Evolutionary conservation across 805 yeast genomes (phyloP).

Genomic region (Metschnikowia proteae): DNA sequence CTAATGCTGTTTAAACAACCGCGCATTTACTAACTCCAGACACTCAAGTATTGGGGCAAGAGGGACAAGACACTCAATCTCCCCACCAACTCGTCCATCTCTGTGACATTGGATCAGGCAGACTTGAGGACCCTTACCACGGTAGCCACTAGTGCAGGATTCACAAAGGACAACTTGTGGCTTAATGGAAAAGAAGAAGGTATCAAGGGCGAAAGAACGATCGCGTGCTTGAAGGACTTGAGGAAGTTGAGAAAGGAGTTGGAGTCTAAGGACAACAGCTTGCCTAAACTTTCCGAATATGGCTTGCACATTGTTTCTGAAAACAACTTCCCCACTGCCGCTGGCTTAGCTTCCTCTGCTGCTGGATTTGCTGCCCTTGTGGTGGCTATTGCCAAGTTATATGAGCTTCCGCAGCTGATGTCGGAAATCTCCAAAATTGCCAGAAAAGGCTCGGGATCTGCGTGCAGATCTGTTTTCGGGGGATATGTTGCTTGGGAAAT

Average conservation of each 20-base stretch:
- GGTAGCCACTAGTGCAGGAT: slow-evolving; percentile 62
- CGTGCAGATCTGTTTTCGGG: slow-evolving; percentile 94
- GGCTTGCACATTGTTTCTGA: slow-evolving; percentile 81
- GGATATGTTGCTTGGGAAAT: slow-evolving; percentile 99
- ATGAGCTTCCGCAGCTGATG: slow-evolving; percentile 76
- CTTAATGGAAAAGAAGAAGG: slow-evolving; percentile 83
- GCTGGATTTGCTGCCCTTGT: slow-evolving; percentile 98
- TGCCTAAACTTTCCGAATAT: slow-evolving; percentile 62
- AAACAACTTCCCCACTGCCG: slow-evolving; percentile 98
- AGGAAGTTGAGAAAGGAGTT: slow-evolving; percentile 60
- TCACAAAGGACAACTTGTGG: slow-evolving; percentile 66
- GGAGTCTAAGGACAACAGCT: slow-evolving; percentile 50
- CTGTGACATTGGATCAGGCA: slow-evolving; percentile 87
- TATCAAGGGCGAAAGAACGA: slow-evolving; percentile 56
- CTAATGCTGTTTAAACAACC: background rate
- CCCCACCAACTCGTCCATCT: slow-evolving; percentile 94
- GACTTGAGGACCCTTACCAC: slow-evolving; percentile 91
- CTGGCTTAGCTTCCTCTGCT: slow-evolving; percentile 96
- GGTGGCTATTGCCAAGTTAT: slow-evolving; percentile 79
- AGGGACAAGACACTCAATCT: slow-evolving; percentile 83
- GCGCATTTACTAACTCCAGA: slow-evolving; percentile 35
- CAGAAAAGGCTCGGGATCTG: slow-evolving; percentile 97
- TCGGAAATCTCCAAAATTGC: slow-evolving; percentile 91
- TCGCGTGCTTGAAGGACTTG: slow-evolving; percentile 73
- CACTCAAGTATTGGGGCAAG: slow-evolving; percentile 98